Evolutionary conservation across 2,329 filamentous ascomycete genomes (phyloP).

Genomic region (Epichloe uncinata): DNA sequence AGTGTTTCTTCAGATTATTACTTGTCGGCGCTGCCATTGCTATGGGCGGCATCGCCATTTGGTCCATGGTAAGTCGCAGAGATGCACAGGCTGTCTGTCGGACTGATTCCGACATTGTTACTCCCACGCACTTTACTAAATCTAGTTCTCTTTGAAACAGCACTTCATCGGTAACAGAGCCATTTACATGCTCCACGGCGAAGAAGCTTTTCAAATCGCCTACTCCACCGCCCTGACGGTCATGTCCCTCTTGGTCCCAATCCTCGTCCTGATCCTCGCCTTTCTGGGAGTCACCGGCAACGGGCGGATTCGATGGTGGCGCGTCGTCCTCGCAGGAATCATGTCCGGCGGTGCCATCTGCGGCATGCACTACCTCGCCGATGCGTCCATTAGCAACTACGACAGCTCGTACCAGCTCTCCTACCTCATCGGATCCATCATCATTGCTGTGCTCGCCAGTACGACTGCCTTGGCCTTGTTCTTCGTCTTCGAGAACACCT

Average conservation of each 20-base stretch:
- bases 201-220: slow-evolving; percentile 50
- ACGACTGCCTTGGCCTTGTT: slow-evolving; percentile 58
- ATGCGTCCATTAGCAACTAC: slow-evolving; percentile 69
- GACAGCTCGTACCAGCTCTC: slow-evolving; percentile 41
- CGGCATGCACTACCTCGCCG: slow-evolving; percentile 76
- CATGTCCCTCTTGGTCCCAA: slow-evolving; percentile 65
- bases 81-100: no score
- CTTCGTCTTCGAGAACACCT: slow-evolving; percentile 60
- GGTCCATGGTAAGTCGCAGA: slow-evolving; percentile 45
- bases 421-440: slow-evolving; percentile 52
- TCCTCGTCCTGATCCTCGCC: slow-evolving; percentile 58
- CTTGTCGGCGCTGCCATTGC: slow-evolving; percentile 50
- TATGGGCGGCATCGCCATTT: slow-evolving; percentile 64
- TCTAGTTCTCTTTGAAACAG: background rate
- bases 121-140: background rate
- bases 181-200: slow-evolving; percentile 52
- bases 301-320: slow-evolving; percentile 40
- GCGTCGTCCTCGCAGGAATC: slow-evolving; percentile 47
- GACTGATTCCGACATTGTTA: background rate
- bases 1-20: slow-evolving; percentile 35
- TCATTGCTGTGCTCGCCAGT: slow-evolving; percentile 60
- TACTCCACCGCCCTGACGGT: slow-evolving; percentile 60
- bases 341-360: slow-evolving; percentile 65
- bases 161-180: slow-evolving; percentile 61
- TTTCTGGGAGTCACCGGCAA: slow-evolving; percentile 55